These are phyloP conservation scores for Penicillium sp. DNA, from an alignment of 2,329 filamentous ascomycete species.

Conservation along the genomic window DNA sequence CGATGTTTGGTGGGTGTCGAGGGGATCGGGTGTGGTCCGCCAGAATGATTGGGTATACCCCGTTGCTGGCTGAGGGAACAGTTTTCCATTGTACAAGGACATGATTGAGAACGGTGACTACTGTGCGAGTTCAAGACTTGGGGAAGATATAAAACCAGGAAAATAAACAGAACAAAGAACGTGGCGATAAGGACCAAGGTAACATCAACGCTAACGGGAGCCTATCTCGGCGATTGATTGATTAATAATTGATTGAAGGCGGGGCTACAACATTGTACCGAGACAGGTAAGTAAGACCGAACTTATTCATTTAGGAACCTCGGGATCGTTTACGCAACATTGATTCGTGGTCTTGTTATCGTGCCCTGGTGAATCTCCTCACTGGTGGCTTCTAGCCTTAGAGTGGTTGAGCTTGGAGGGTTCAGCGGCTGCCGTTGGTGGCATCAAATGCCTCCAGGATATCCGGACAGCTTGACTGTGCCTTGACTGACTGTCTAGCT, in stretches of 20 bases:
- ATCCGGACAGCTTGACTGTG: constrained; percentile 1
- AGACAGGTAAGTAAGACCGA: too few relatives aligned
- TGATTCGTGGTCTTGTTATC: neutral
- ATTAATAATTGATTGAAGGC: too few relatives aligned
- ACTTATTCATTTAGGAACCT: too few relatives aligned
- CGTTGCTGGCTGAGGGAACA: constrained; percentile 4
- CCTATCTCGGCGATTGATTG: neutral
- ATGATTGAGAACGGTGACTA: neutral
- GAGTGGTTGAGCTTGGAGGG: neutral
- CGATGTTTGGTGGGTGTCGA: constrained; percentile 5
- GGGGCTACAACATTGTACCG: neutral
- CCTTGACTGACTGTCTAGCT: constrained; percentile 2
- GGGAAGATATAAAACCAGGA: neutral
- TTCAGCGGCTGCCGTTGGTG: neutral
- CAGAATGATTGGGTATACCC: constrained; percentile 9
- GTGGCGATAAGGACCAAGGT: neutral
- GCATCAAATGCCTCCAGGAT: constrained; percentile 13
- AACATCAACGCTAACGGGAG: neutral
- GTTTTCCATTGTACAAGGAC: neutral
- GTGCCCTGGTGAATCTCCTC: neutral
- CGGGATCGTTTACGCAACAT: too few relatives aligned
- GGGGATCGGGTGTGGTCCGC: constrained; percentile 2
- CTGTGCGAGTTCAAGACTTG: too few relatives aligned
- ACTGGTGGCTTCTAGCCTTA: neutral
- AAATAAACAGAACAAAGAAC: neutral